Evolutionary conservation across 2,329 filamentous ascomycete species (phyloP).

Genomic region (Plectosphaerella plurivora): DNA sequence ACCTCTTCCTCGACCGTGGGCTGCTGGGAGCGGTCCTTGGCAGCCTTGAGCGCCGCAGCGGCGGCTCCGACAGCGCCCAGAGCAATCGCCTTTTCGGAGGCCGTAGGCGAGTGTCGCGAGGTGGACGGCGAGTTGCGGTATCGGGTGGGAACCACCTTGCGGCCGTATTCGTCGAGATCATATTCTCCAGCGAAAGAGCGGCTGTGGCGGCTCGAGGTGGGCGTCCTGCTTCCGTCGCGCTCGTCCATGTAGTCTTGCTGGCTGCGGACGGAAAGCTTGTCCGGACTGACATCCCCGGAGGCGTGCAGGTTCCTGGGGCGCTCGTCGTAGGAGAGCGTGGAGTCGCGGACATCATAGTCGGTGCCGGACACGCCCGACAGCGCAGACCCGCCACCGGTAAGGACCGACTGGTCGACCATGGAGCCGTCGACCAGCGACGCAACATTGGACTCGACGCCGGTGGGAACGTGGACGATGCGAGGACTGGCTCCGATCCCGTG

Average conservation of each 20-base stretch:
- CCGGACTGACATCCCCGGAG: conserved; percentile 31
- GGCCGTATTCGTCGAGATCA: conserved; percentile 53
- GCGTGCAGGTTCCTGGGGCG: conserved; percentile 19
- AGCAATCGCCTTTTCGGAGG: conserved; percentile 54
- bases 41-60: conserved; percentile 45
- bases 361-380: conserved; percentile 27
- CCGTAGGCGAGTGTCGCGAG: conserved; percentile 48
- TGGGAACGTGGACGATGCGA: conserved; percentile 62
- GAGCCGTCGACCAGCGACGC: conserved; percentile 82
- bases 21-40: conserved; percentile 39
- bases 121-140: conserved; percentile 49
- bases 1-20: conserved; percentile 25
- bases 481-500: conserved; percentile 69
- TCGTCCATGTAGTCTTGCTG: conserved; percentile 33
- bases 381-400: conserved; percentile 44
- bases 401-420: conserved; percentile 58
- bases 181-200: conserved; percentile 47
- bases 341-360: conserved; percentile 37
- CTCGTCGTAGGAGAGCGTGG: conserved; percentile 29
- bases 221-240: conserved; percentile 31
- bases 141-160: conserved; percentile 43
- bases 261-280: conserved; percentile 36
- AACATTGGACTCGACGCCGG: conserved; percentile 82
- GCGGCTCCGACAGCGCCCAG: conserved; percentile 50
- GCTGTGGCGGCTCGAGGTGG: conserved; percentile 27